phyloP scores from a whole-genome alignment of 2,329 filamentous ascomycete genomes.

The Ophiostoma fasciatum region DNA sequence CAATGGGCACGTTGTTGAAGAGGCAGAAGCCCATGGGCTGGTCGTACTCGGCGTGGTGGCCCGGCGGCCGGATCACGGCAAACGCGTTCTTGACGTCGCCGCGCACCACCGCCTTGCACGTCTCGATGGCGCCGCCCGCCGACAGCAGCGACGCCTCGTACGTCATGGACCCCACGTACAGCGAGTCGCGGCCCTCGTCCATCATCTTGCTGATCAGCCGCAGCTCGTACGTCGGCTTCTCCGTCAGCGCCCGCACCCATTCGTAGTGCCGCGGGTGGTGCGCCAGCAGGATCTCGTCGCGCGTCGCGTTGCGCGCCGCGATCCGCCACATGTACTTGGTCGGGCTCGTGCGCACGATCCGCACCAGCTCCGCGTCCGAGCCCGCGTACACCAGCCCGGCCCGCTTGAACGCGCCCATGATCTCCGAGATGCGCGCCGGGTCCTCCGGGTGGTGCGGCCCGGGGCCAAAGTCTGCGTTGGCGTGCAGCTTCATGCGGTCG shows the following conservation, averaged over 20 bases:
- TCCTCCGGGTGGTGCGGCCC: slow-evolving; percentile 87
- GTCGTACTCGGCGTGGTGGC: slow-evolving; percentile 83
- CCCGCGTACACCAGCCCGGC: slow-evolving; percentile 61
- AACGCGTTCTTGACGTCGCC: slow-evolving; percentile 86
- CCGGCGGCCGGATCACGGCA: slow-evolving; percentile 85
- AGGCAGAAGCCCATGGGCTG: slow-evolving; percentile 88
- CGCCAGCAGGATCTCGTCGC: slow-evolving; percentile 65
- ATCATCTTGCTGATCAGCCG: slow-evolving; percentile 47
- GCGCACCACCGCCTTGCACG: slow-evolving; percentile 75
- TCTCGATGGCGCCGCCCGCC: slow-evolving; percentile 88
- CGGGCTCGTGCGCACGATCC: slow-evolving; percentile 36
- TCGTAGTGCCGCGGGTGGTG: slow-evolving; percentile 65
- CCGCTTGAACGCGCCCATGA: slow-evolving; percentile 76
- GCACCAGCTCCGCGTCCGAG: slow-evolving; percentile 35
- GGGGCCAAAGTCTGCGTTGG: slow-evolving; percentile 61
- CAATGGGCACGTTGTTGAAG: slow-evolving; percentile 95
- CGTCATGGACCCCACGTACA: slow-evolving; percentile 73
- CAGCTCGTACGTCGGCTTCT: slow-evolving; percentile 47
- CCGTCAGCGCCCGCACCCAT: slow-evolving; percentile 52
- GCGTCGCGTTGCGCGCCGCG: slow-evolving; percentile 58
- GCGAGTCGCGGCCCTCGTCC: slow-evolving; percentile 54
- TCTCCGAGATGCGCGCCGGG: slow-evolving; percentile 78
- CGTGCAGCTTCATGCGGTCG: slow-evolving; percentile 87
- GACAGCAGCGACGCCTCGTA: slow-evolving; percentile 71
- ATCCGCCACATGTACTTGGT: slow-evolving; percentile 63